Evolutionary conservation across 2,329 filamentous ascomycete genomes (phyloP), one percentile per base, ranked within the genome.

Genomic region (Fusarium beomiforme): DNA sequence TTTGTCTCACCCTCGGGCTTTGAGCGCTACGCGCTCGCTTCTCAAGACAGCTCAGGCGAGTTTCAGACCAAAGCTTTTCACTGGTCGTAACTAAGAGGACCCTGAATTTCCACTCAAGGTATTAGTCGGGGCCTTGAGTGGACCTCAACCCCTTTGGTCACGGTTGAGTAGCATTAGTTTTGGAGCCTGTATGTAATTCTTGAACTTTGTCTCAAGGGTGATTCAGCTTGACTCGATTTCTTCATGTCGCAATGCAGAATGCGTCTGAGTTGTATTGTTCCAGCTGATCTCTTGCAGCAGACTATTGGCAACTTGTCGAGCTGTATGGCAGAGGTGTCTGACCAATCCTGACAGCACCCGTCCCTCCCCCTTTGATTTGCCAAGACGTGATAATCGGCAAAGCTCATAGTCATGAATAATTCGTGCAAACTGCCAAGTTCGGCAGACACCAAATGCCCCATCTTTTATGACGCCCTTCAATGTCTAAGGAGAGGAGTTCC

Each of bases 271-370:
- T 60, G 37, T 33, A n/a, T 59, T 36, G 21, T 64, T 12, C 24
- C 39, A 68, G 59, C 64, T 49, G 42, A 55, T 26, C 31, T 60
- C 43, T 43, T 51, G 59, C 46, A 58, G 43, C 11, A 39, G 49
- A 64, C 57, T 70, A 56, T 67, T 59, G 56, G 50, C 66, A 59
- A 39, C 43, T 42, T 65, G 46, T 59, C 50, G 60, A 44, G 42
- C 61, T 58, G 57, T 54, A 49, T 49, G 49, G 41, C 54, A 58
- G 44, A 59, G 46, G 53, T 41, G 31, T 50, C 57, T 60, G 46
- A 54, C 64, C 70, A 75, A 75, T 75, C 71, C 62, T 50, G 31
- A 47, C 31, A n/a, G 41, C 43, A 70, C 60, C 71, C 67, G 69
- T 50, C 69, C 63, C 71, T 64, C 66, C 73, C 49, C 65, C 36